These are phyloP conservation scores for Fusarium liriodendri DNA, from an alignment of 2,329 filamentous ascomycete species.

Conservation along the genomic window DNA sequence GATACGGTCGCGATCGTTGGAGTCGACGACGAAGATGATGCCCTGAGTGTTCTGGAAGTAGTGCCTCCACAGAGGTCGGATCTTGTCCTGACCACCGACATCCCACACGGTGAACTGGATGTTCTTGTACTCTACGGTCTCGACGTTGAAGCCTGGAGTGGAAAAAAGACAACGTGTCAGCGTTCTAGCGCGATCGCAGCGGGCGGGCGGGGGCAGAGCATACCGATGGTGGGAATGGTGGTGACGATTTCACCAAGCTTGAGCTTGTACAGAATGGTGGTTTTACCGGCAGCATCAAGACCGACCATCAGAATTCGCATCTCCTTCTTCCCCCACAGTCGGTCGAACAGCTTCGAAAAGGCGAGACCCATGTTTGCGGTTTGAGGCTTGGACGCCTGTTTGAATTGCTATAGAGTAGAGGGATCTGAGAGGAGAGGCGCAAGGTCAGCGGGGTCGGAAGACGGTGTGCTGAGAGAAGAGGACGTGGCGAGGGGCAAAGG, in stretches of 20 bases:
- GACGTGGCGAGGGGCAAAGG: conserved; percentile 28
- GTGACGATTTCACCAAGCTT: conserved; percentile 99
- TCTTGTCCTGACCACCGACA: conserved; percentile 99
- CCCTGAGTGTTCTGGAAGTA: conserved; percentile 99
- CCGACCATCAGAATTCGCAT: conserved; percentile 99
- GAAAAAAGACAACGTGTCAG: conserved; percentile 37
- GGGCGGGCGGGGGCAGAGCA: conserved; percentile 4
- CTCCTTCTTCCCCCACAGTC: conserved; percentile 99
- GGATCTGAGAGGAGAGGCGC: conserved; percentile 34
- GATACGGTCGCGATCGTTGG: conserved; percentile 98
- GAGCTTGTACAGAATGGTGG: conserved; percentile 99
- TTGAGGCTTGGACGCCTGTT: conserved; percentile 49
- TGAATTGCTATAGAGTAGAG: conserved; percentile 42
- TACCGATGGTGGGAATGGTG: conserved; percentile 98
- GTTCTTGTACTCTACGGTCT: conserved; percentile 99
- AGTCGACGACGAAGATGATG: conserved; percentile 99
- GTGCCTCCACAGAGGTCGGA: conserved; percentile 98
- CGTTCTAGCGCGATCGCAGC: neutral
- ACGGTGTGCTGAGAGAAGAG: conserved; percentile 19
- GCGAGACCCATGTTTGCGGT: conserved; percentile 93
- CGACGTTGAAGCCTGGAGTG: conserved; percentile 91
- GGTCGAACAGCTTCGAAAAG: conserved; percentile 96
- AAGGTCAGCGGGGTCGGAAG: conserved; percentile 29
- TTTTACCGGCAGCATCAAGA: conserved; percentile 99
- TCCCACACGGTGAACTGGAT: conserved; percentile 99